phyloP scores from a whole-genome alignment of 208 protist genomes.

The Trypanosoma congolense region DNA sequence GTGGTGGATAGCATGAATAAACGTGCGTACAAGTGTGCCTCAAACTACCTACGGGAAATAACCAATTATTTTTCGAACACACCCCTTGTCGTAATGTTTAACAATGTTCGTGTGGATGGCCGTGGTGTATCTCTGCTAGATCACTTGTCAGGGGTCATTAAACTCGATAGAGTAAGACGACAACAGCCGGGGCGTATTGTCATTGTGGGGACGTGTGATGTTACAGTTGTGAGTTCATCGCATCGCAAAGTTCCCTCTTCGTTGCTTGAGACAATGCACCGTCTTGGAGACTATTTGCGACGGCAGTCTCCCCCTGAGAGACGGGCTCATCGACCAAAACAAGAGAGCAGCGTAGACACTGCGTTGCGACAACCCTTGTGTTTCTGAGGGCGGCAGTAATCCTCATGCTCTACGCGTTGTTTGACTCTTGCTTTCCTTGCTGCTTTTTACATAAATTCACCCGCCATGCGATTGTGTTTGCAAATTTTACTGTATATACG shows the following conservation, averaged over 20 bases:
- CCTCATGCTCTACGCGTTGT: too few species aligned
- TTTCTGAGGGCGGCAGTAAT: too few species aligned
- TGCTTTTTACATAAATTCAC: too few species aligned
- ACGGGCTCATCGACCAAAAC: constrained; percentile 11
- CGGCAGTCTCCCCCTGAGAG: constrained; percentile 9
- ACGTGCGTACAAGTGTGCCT: constrained; percentile 34
- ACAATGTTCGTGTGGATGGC: constrained; percentile 58
- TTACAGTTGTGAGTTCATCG: constrained; percentile 56
- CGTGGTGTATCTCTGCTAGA: constrained; percentile 26
- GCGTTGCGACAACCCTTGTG: too few species aligned
- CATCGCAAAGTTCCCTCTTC: constrained; percentile 33
- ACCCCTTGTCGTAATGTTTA: constrained; percentile 77
- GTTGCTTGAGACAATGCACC: constrained; percentile 35
- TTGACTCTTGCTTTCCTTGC: too few species aligned
- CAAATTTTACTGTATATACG: too few species aligned
- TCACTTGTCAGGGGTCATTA: constrained; percentile 32
- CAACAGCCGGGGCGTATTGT: constrained; percentile 30
- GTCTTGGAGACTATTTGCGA: constrained; percentile 42
- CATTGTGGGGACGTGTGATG: constrained; percentile 62
- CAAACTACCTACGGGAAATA: constrained; percentile 57
- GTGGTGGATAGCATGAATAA: constrained; percentile 62
- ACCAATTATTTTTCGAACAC: constrained; percentile 35
- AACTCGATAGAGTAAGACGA: constrained; percentile 45
- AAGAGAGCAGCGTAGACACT: constrained; percentile 1
- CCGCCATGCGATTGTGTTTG: too few species aligned